These are phyloP conservation scores for Hygrocybe coccinea DNA, from an alignment of 768 basidiomycete species.

Conservation along the genomic window DNA sequence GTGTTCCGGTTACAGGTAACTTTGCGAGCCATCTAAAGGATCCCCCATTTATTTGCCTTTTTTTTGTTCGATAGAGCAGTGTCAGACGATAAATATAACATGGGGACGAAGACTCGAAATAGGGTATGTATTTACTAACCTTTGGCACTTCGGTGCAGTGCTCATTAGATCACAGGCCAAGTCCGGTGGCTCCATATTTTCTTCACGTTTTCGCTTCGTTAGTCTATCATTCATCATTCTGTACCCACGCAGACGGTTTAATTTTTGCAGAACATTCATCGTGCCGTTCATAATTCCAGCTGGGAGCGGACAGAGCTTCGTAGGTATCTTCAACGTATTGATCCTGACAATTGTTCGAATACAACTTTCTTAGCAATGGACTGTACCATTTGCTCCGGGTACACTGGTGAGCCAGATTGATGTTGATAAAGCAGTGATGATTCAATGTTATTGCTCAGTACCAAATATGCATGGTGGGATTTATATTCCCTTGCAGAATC, in stretches of 20 bases:
- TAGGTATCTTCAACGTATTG: constrained; percentile 26
- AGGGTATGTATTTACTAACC: constrained; percentile 29
- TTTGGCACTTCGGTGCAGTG: background rate
- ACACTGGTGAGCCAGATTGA: constrained; percentile 37
- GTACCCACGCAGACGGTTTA: background rate
- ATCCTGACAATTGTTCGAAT: background rate
- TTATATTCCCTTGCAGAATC: background rate
- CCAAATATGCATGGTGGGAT: constrained; percentile 61
- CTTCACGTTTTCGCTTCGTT: constrained; percentile 61
- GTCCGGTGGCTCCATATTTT: constrained; percentile 52
- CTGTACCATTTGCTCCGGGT: constrained; percentile 54
- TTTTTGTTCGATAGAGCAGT: constrained; percentile 26
- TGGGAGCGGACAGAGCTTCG: constrained; percentile 43
- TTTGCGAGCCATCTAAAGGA: background rate
- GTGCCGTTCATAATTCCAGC: constrained; percentile 50
- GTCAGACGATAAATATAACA: constrained; percentile 38
- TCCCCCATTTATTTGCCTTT: background rate
- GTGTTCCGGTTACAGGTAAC: constrained; percentile 21
- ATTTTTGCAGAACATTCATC: constrained; percentile 37
- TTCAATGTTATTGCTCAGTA: constrained; percentile 28
- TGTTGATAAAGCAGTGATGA: background rate
- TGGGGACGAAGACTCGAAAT: constrained; percentile 37
- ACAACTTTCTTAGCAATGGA: constrained; percentile 49
- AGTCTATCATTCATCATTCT: constrained; percentile 18
- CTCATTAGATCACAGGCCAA: constrained; percentile 37